Conservation (phyloP, 2,329 filamentous ascomycete genomes). For the Colletotrichum scovillei region DNA sequence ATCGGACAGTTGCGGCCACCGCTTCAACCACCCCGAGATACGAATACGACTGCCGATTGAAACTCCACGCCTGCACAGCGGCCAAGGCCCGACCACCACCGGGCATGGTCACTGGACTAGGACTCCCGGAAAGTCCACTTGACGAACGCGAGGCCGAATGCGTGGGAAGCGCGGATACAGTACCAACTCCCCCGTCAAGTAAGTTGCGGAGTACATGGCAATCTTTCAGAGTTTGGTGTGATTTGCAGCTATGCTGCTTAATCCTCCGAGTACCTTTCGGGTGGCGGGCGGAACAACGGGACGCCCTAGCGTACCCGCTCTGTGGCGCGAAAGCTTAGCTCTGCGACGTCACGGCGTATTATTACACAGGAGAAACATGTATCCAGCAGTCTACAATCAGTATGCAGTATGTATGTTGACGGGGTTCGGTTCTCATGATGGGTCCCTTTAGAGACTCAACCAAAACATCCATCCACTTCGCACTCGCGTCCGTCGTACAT, state of each 20-base stretch:
- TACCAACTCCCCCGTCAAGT: too few relatives aligned
- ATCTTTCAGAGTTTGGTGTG: too few relatives aligned
- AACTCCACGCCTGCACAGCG: too few relatives aligned
- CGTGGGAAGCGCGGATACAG: background rate
- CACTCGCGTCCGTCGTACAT: background rate
- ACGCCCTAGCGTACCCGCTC: background rate
- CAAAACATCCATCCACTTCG: background rate
- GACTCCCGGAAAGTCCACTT: background rate
- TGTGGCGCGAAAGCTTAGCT: conserved; percentile 1
- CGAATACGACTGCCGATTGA: conserved; percentile 12
- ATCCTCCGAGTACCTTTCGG: background rate
- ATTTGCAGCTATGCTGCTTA: background rate
- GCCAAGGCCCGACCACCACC: background rate
- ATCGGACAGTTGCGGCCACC: conserved; percentile 4
- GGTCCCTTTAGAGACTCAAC: background rate
- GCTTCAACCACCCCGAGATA: conserved; percentile 8
- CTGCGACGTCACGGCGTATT: background rate
- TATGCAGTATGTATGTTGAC: background rate
- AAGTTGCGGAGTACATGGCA: background rate
- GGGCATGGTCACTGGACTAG: background rate
- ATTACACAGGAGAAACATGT: too few relatives aligned
- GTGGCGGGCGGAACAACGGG: background rate
- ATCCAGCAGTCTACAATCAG: too few relatives aligned
- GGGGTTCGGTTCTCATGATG: background rate
- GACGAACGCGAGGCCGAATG: background rate